Percentiles rank a stretch among this genome's conserved stretches.
These are phyloP conservation scores for Mortierella sp. DNA, from an alignment of 371 early-diverging fungal genomes.

Conservation along the genomic window DNA sequence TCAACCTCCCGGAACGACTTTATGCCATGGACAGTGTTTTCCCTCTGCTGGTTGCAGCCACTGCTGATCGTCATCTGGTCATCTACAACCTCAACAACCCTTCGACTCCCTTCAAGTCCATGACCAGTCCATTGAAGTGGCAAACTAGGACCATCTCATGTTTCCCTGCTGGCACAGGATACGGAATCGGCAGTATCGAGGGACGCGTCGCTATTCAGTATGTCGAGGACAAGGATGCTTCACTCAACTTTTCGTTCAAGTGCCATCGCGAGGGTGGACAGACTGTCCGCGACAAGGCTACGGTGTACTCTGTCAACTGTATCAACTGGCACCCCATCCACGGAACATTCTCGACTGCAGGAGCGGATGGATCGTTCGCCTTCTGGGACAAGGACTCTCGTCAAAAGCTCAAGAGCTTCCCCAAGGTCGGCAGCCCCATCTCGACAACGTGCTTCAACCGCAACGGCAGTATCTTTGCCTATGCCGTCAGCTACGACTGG, in stretches of 20 bases:
- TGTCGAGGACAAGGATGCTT: constrained; percentile 83
- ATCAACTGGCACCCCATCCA: constrained; percentile 88
- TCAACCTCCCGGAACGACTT: constrained; percentile 82
- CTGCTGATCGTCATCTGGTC: constrained; percentile 80
- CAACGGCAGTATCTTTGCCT: constrained; percentile 93
- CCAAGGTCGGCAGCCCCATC: constrained; percentile 77
- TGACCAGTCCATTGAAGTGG: constrained; percentile 80
- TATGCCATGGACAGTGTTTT: constrained; percentile 86
- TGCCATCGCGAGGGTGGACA: constrained; percentile 87
- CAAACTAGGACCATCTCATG: constrained; percentile 80
- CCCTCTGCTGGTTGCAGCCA: constrained; percentile 82
- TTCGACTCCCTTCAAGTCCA: constrained; percentile 70
- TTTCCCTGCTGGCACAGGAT: constrained; percentile 85
- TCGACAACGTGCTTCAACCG: constrained; percentile 87
- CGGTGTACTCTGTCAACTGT: constrained; percentile 86
- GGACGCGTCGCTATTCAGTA: constrained; percentile 95
- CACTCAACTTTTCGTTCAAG: constrained; percentile 91
- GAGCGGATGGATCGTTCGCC: constrained; percentile 92
- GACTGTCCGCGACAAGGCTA: constrained; percentile 63
- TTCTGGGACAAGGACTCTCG: constrained; percentile 97
- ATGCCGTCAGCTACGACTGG: constrained; percentile 98
- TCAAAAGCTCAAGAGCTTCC: constrained; percentile 83
- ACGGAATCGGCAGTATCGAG: constrained; percentile 94
- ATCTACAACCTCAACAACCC: constrained; percentile 86
- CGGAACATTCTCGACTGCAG: constrained; percentile 94